Base-by-base conservation (phyloP, 2,329 filamentous ascomycete species). In the Colletotrichum magnum region DNA sequence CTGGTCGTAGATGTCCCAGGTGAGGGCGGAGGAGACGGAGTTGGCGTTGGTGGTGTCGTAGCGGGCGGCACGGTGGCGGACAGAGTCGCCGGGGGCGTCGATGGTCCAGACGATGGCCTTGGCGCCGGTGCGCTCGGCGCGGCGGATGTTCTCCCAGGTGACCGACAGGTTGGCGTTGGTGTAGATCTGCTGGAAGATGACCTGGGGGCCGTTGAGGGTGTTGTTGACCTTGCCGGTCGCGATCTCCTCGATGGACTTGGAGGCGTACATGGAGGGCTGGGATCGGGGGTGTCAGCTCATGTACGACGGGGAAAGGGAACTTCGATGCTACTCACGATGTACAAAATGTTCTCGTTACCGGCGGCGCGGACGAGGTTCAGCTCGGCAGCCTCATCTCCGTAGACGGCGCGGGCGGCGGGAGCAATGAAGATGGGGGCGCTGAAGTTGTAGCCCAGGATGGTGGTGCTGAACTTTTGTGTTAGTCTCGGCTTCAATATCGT, bases 361-460 rank as follows among this genome's bases (percentile, higher is more conserved):
- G 85, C 81, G 24, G 81, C 83, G 72, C 83, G 79, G 41, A 84
- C 80, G 62, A 88, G 78, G 71, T 85, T 85, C n/a, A 82, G 71
- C 74, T 87, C 85, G 16, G 77, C 85, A 1, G 81, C 80, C 0
- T 78, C 74, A 69, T 86, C 77, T 1, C 79, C 82, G 51, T 83
- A 83, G 24, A 79, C 82, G 41, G 79, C 84, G 21, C 80, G 79
- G 12, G 83, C 81, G 36, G 82, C 83, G 1, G 85, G 85, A 2
- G 80, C 79, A 72, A 87, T 86, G 74, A 86, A 86, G 75, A 87
- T 80, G 1, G 85, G 85, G 7, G 82, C 80, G 12, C 79, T 81
- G 66, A 85, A 83, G 72, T 84, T 84, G 73, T 85, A 75, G 7
- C 84, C 85, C 16, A 85, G 74, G 24, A 86, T 80, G n/a, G 76